Conservation (phyloP, 257 asterid genomes). For the Lithospermum erythrorhizon region DNA sequence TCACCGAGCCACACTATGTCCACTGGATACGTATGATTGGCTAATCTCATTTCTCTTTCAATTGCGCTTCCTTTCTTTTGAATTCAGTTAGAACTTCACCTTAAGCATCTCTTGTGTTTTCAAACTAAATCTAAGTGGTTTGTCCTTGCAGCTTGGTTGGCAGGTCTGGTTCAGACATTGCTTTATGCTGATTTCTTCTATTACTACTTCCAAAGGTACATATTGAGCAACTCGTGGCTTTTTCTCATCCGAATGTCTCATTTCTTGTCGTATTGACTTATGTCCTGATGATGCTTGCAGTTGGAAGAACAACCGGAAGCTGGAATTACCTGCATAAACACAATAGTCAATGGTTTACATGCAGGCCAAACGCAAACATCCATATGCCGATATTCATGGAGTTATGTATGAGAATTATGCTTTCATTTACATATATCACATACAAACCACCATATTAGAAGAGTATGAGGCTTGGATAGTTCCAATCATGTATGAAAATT, state of each 20-base stretch:
- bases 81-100: not conserved
- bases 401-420: not conserved
- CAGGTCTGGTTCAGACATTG: constrained; percentile 61
- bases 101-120: not conserved
- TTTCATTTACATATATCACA: not conserved
- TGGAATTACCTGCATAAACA: constrained; percentile 55
- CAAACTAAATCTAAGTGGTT: not conserved
- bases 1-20: constrained; percentile 57
- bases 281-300: constrained; percentile 20
- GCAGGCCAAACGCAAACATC: not conserved
- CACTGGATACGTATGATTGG: constrained; percentile 55
- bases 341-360: not conserved
- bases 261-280: not conserved
- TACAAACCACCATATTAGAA: not conserved
- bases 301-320: constrained; percentile 64
- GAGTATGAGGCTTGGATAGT: not conserved
- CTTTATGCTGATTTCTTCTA: constrained; percentile 69
- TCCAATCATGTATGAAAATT: not conserved
- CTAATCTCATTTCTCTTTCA: constrained; percentile 15
- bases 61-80: not conserved
- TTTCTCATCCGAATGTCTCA: not conserved
- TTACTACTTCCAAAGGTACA: constrained; percentile 63
- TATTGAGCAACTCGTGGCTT: not conserved
- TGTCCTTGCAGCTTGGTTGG: constrained; percentile 45
- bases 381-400: not conserved